Percentiles rank a stretch among this genome's conserved stretches.
phyloP scores from a whole-genome alignment of 208 protist species.

The Tritrichomonas musculus region DNA sequence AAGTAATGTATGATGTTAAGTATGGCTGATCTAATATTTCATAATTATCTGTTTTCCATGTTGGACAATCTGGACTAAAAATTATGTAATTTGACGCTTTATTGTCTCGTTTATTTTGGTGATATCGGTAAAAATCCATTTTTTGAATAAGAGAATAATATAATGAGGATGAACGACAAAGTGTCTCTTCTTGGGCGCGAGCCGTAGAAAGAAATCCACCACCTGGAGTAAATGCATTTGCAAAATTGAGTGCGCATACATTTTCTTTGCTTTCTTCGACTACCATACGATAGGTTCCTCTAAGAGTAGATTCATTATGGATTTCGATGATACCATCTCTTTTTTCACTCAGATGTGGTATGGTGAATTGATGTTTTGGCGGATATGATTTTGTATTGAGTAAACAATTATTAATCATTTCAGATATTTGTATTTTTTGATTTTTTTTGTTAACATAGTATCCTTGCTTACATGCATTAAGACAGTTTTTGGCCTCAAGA shows the following conservation, averaged over 20 bases:
- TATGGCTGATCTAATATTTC: not conserved
- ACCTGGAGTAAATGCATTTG: not conserved
- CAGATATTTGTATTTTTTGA: too few species aligned
- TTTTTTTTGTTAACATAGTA: too few species aligned
- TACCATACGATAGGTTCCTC: not conserved
- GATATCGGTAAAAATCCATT: not conserved
- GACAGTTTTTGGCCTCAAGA: not conserved
- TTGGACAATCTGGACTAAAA: not conserved
- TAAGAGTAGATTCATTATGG: not conserved
- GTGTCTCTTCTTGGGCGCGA: conserved; percentile 5
- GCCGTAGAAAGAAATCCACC: not conserved
- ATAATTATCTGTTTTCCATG: not conserved
- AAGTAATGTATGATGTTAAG: not conserved
- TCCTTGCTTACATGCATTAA: not conserved
- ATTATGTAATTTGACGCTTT: not conserved
- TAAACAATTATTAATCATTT: too few species aligned
- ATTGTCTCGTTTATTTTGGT: not conserved
- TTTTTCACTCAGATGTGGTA: too few species aligned
- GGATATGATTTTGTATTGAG: not conserved
- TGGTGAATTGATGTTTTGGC: too few species aligned
- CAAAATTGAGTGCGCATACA: not conserved
- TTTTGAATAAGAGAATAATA: not conserved
- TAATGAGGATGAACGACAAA: not conserved
- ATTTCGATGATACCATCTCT: not conserved
- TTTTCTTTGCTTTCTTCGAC: not conserved